Evolutionary conservation across 106 monocot genomes (phyloP).

Genomic region (Acorus gramineus): DNA sequence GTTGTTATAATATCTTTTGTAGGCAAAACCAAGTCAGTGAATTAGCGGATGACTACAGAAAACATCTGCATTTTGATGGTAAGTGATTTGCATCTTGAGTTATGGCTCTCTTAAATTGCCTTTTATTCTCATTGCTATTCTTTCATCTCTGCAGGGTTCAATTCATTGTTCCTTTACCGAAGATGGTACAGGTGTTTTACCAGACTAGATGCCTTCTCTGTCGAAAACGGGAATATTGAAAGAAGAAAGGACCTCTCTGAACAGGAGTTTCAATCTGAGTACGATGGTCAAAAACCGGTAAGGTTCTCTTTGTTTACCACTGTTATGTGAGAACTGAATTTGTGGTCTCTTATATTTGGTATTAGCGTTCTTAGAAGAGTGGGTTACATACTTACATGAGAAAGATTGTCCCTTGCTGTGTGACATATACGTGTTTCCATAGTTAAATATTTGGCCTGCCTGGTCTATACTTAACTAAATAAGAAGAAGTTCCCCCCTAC

Average conservation of each 20-base stretch:
- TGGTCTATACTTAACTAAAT: no score
- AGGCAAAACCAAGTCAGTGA: slow-evolving; percentile 43
- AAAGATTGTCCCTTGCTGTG: no score
- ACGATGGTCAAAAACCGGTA: slow-evolving; percentile 76
- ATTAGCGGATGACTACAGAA: slow-evolving; percentile 18
- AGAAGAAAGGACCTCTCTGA: slow-evolving; percentile 44
- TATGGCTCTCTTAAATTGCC: slow-evolving; percentile 3
- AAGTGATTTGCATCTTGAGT: not conserved
- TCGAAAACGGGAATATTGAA: slow-evolving; percentile 49
- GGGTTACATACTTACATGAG: no score
- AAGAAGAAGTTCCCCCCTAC: no score
- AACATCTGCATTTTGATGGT: slow-evolving; percentile 71
- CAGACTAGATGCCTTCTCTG: slow-evolving; percentile 42
- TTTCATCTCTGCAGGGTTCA: slow-evolving; percentile 62
- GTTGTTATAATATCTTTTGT: slow-evolving; percentile 14
- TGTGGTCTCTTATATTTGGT: not conserved
- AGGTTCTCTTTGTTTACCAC: not conserved
- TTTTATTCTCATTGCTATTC: not conserved
- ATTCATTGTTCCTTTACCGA: slow-evolving; percentile 65
- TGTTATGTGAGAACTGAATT: not conserved
- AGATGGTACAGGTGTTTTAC: slow-evolving; percentile 96
- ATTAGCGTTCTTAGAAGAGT: no score
- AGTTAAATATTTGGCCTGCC: no score
- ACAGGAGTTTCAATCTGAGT: slow-evolving; percentile 48
- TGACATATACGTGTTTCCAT: no score